A percentile compares a stretch with the other conserved stretches of the same genome.
Conservation (phyloP, 805 yeast species). For the Yarrowia sp. region DNA sequence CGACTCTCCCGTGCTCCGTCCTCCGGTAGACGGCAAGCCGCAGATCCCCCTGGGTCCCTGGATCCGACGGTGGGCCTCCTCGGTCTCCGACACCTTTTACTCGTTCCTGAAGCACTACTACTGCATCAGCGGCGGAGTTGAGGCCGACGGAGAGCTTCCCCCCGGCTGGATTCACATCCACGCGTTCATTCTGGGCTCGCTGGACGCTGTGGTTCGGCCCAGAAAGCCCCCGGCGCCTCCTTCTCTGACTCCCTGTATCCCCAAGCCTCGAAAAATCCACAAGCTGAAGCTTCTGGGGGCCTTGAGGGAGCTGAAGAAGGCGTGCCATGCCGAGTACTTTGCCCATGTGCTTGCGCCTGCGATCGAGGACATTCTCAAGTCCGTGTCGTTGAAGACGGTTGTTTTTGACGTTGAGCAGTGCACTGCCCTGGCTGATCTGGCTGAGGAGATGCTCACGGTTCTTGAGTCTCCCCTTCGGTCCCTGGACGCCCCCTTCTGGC, state of each 20-base stretch:
- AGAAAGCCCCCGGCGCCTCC: constrained; percentile 27
- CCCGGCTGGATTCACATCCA: constrained; percentile 46
- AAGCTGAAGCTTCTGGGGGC: constrained; percentile 49
- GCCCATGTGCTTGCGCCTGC: constrained; percentile 32
- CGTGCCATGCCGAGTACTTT: constrained; percentile 23
- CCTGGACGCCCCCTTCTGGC: constrained; percentile 82
- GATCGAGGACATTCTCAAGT: constrained; percentile 52
- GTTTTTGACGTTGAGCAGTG: constrained; percentile 52
- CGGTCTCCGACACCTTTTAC: constrained; percentile 51
- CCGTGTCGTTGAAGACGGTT: constrained; percentile 48
- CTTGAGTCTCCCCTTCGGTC: constrained; percentile 64
- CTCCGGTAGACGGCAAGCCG: constrained; percentile 30
- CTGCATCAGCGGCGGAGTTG: constrained; percentile 44
- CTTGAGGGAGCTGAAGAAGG: constrained; percentile 50
- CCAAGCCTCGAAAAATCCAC: constrained; percentile 47
- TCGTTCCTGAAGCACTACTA: constrained; percentile 55
- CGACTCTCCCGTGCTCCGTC: constrained; percentile 22
- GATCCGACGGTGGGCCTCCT: constrained; percentile 50
- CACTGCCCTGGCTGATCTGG: constrained; percentile 52
- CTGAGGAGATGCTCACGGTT: constrained; percentile 51
- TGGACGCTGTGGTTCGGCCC: constrained; percentile 48
- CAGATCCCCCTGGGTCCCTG: constrained; percentile 47
- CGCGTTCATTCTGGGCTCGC: constrained; percentile 44
- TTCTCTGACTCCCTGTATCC: constrained; percentile 25
- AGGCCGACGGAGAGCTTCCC: constrained; percentile 31